Base-by-base conservation (phyloP, 176 grass and related monocot species). In the Lolium perenne region DNA sequence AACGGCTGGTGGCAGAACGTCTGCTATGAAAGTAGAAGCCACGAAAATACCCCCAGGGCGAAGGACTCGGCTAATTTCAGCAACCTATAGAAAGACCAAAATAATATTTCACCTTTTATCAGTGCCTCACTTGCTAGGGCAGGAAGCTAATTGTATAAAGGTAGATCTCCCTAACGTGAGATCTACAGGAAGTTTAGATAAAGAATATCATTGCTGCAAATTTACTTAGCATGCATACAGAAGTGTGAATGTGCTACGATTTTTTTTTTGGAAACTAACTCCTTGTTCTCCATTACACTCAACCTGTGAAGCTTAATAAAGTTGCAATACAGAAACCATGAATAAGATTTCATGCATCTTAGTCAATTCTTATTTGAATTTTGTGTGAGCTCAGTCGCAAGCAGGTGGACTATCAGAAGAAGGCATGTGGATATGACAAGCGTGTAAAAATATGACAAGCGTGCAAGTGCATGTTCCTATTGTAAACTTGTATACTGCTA, bases 21-120 rank as follows among this genome's bases (percentile, higher is more conserved):
- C 96, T 86, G 70, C 38, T 53, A 98, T 57, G 17, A 94, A 95
- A 64, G 93, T 98, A 16, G 93, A 95, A 77, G 91, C 96, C 60
- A 98, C 90, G 84, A 98, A 98, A 54, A 95, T 43, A 51, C 91
- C 95, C 41, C 96, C 96, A 68, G 91, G 93, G 51, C 88, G 68
- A 70, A 98, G 89, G 79, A 95, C 86, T 82, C 93, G 81, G 62
- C 93, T 98, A 82, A 98, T 92, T 85, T 98, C 96, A 72, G 93
- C 96, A 59, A 95, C 90, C 93, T 95, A 69, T 45, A 70, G 76
- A 65, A 84, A 74, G 20, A 46, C 17, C 14, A 63, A 10, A 63
- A 64, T 2, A 68, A 13, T 64, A 47, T 12, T 53, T 53, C 26
- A 86, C 26, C 54, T 35, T 41, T 77, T 5, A 0, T n/a, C 61